phyloP scores from a whole-genome alignment of 1,139 yeast species.

The Sporopachydermia cereana region DNA sequence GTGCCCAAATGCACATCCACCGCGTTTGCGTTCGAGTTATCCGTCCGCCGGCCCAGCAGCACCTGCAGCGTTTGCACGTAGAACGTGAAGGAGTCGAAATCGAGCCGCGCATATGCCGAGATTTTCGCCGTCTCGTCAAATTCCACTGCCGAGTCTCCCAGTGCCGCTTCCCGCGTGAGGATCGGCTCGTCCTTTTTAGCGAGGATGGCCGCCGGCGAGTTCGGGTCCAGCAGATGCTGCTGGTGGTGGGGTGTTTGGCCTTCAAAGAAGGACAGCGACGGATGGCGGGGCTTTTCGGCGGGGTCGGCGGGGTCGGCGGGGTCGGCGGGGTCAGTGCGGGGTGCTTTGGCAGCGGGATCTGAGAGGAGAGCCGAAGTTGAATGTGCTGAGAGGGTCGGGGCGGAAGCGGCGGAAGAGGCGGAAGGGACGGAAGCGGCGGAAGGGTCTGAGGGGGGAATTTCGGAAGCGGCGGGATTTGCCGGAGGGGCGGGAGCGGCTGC shows the following conservation, averaged over 20 bases:
- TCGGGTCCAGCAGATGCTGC: background rate
- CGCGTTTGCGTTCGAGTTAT: constrained; percentile 45
- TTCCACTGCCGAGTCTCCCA: background rate
- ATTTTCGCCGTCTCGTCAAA: constrained; percentile 39
- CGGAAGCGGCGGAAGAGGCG: too few relatives aligned
- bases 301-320: background rate
- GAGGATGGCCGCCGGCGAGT: constrained; percentile 2
- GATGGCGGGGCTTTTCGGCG: background rate
- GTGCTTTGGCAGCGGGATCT: too few relatives aligned
- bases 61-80: constrained; percentile 95
- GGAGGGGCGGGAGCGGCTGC: too few relatives aligned
- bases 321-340: too few relatives aligned
- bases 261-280: background rate
- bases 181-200: background rate
- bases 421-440: too few relatives aligned
- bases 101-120: constrained; percentile 88
- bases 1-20: constrained; percentile 90
- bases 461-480: too few relatives aligned
- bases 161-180: constrained; percentile 3
- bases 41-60: constrained; percentile 77
- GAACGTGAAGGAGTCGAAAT: constrained; percentile 85
- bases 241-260: background rate
- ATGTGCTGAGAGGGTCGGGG: too few relatives aligned
- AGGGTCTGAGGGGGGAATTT: too few relatives aligned
- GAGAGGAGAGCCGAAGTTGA: too few relatives aligned